A percentile compares a stretch with the other conserved stretches of the same genome.
Evolutionary conservation across 306 rosid genomes (phyloP).

Genomic region (Gynostemma pentaphyllum): DNA sequence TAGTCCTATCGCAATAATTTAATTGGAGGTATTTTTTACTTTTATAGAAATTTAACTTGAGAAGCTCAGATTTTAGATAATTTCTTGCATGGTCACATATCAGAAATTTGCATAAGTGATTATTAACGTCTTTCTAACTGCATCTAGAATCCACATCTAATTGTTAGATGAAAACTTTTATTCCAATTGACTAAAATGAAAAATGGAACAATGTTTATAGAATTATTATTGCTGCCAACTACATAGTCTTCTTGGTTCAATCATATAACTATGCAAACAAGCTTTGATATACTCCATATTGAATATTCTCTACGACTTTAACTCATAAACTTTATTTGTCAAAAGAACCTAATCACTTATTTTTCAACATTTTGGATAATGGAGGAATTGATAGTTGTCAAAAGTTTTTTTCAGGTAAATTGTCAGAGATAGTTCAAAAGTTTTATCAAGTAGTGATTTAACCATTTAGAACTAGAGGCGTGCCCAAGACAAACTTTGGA

Average conservation of each 20-base stretch:
- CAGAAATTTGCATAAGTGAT: slow-evolving; percentile 93
- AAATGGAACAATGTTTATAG: background rate
- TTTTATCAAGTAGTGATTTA: too few relatives aligned
- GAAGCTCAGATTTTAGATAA: slow-evolving; percentile 55
- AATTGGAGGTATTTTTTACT: background rate
- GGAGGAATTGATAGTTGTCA: too few relatives aligned
- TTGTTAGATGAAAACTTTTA: background rate
- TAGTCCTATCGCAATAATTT: background rate
- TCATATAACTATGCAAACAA: background rate
- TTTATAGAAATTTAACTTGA: slow-evolving; percentile 60
- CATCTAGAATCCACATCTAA: background rate
- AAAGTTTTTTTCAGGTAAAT: too few relatives aligned
- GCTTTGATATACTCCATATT: background rate
- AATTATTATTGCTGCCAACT: background rate
- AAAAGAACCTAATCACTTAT: background rate
- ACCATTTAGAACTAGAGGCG: too few relatives aligned
- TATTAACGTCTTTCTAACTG: background rate
- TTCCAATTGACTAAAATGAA: background rate
- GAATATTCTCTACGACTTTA: background rate
- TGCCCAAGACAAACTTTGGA: too few relatives aligned
- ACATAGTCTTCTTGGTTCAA: background rate
- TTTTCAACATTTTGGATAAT: background rate
- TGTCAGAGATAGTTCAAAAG: too few relatives aligned
- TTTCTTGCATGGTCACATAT: slow-evolving; percentile 94
- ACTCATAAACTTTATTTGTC: background rate